Evolutionary conservation across 2,329 filamentous ascomycete species (phyloP), one percentile per base, ranked within the genome.

Genomic region (Blastomyces parvus): DNA sequence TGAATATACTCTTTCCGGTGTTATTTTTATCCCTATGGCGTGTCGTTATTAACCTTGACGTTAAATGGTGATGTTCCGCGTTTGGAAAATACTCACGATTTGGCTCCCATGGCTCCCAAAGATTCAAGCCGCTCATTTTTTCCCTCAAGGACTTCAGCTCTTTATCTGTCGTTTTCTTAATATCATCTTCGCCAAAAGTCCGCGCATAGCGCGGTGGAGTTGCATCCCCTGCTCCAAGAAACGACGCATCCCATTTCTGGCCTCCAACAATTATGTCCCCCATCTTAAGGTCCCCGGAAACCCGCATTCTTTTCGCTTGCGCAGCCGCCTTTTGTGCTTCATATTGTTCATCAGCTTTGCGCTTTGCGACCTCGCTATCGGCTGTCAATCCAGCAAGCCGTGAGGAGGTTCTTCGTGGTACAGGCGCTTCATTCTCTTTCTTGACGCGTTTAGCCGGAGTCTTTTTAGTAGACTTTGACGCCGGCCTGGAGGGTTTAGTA

Each of bases 81-180:
- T 17, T 30, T 62, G 40, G 13, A 36, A 6, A 6, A 13, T 57
- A 74, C 83, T 65, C 77, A 89, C 90, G 84, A 70, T 88, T 92
- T 0, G 92, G 91, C 25, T 86, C 84, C 82, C 90, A 96, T 17
- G 87, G 86, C 64, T 95, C 88, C 79, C 95, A 97, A 0, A 99
- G 73, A 66, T 88, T 81, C 25, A 99, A 75, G 0, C 84, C 81
- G 65, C 85, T 88, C 88, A 97, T 92, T 56, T 86, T 86, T 72
- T 90, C 81, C 40, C 93, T 81, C 62, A 97, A 68, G 0, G 83
- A 83, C 71, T 88, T 89, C 8, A 97, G 72, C 27, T 87, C 86
- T 69, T 89, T 86, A 70, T 96, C 87, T 0, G 84, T 87, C 0
- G 90, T 96, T 66, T 90, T 85, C 65, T 88, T 86, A 4, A 94